These are phyloP conservation scores for Withania somnifera DNA, from an alignment of 305 asterid species.

Conservation along the genomic window DNA sequence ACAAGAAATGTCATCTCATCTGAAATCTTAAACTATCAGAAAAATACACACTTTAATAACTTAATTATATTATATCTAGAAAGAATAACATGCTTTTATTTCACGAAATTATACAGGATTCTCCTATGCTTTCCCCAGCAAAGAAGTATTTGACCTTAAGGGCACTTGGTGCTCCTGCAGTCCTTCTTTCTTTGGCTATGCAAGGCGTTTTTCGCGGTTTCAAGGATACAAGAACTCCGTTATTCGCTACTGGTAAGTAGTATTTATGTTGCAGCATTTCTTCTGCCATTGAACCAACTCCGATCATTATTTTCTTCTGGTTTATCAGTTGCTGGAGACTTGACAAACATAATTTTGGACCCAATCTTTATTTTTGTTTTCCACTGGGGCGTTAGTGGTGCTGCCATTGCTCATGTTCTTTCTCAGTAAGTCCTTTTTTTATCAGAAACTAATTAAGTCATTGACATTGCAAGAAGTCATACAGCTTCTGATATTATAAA, in stretches of 20 bases:
- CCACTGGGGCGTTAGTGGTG: constrained; percentile 75
- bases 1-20: not conserved
- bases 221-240: constrained; percentile 77
- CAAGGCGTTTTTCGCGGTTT: constrained; percentile 88
- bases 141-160: constrained; percentile 51
- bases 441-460: not conserved
- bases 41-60: not conserved
- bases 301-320: not conserved
- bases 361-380: constrained; percentile 71
- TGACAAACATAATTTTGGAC: constrained; percentile 64
- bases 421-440: constrained; percentile 57
- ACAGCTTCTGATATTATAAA: not conserved
- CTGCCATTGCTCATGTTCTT: constrained; percentile 94
- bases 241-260: constrained; percentile 67
- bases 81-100: not conserved
- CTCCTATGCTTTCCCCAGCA: constrained; percentile 79
- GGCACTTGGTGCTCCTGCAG: constrained; percentile 89
- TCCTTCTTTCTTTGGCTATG: constrained; percentile 85
- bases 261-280: not conserved
- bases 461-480: not conserved
- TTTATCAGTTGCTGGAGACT: constrained; percentile 62
- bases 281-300: not conserved
- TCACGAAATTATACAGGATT: constrained; percentile 37
- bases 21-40: not conserved
- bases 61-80: not conserved